Conservation (phyloP, 257 asterid genomes). For the Henckelia pumila region DNA sequence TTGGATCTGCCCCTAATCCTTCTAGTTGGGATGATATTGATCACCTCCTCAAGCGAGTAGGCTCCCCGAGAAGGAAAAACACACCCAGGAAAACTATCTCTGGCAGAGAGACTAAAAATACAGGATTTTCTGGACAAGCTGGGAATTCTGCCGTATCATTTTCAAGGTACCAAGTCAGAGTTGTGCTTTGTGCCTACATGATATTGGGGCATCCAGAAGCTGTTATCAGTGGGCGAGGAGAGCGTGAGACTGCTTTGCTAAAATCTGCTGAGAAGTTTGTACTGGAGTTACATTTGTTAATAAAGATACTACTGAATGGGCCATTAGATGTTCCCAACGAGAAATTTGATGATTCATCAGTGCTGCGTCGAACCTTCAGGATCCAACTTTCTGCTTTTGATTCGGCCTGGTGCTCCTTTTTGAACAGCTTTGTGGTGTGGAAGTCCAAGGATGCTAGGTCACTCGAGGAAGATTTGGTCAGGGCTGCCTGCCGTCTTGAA, state of each 20-base stretch:
- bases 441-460: slow-evolving; percentile 89
- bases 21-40: slow-evolving; percentile 67
- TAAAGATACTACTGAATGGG: slow-evolving; percentile 59
- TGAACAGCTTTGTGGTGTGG: slow-evolving; percentile 96
- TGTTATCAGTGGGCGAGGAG: slow-evolving; percentile 85
- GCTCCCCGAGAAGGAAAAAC: slow-evolving; percentile 54
- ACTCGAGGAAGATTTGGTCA: slow-evolving; percentile 81
- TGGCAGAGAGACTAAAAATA: slow-evolving; percentile 35
- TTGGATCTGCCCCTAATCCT: slow-evolving; percentile 34
- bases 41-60: slow-evolving; percentile 92
- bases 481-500: slow-evolving; percentile 96
- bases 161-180: slow-evolving; percentile 81
- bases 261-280: slow-evolving; percentile 73
- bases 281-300: slow-evolving; percentile 73
- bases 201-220: slow-evolving; percentile 91
- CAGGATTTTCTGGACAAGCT: slow-evolving; percentile 28
- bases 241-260: slow-evolving; percentile 73
- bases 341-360: slow-evolving; percentile 33
- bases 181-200: slow-evolving; percentile 88
- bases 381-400: slow-evolving; percentile 81
- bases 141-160: slow-evolving; percentile 38
- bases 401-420: slow-evolving; percentile 88
- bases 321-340: slow-evolving; percentile 44
- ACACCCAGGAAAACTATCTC: slow-evolving; percentile 48
- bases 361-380: slow-evolving; percentile 46